Evolutionary conservation across 495 filamentous ascomycete genomes (phyloP).

Genomic region (Hypomontagnella monticulosa): DNA sequence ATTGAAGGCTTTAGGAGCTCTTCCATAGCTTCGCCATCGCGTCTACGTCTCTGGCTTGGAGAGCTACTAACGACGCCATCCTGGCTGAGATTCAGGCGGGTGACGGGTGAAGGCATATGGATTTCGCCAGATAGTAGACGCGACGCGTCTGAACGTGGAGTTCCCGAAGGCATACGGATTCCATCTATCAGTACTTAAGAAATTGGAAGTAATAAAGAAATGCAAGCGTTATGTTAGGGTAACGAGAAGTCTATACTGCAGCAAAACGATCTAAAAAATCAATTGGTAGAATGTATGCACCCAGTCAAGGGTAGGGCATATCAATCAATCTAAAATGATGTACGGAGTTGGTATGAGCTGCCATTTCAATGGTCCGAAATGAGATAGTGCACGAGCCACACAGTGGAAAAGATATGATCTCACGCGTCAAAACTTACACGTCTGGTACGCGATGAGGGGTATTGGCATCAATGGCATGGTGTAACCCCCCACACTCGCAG

Average conservation of each 20-base stretch:
- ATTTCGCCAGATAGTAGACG: conserved; percentile 47
- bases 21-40: conserved; percentile 50
- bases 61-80: conserved; percentile 3
- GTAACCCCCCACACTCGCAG: conserved; percentile 1
- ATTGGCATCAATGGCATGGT: not conserved
- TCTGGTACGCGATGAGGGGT: conserved; percentile 38
- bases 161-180: conserved; percentile 48
- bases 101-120: conserved; percentile 47
- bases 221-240: conserved; percentile 24
- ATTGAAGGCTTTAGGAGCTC: conserved; percentile 59
- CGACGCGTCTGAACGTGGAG: conserved; percentile 50
- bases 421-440: conserved; percentile 30
- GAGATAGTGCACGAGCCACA: conserved; percentile 19
- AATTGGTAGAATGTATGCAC: not conserved
- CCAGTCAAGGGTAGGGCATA: not conserved
- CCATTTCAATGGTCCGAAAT: conserved; percentile 5
- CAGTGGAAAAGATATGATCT: conserved; percentile 18
- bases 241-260: conserved; percentile 13
- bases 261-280: not conserved
- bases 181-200: conserved; percentile 34
- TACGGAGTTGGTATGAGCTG: not conserved
- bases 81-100: conserved; percentile 31
- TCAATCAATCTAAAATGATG: not conserved
- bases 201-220: conserved; percentile 24
- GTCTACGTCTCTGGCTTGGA: conserved; percentile 44